Evolutionary conservation across 495 filamentous ascomycete genomes (phyloP).

Genomic region (Lentithecium fluviatile): DNA sequence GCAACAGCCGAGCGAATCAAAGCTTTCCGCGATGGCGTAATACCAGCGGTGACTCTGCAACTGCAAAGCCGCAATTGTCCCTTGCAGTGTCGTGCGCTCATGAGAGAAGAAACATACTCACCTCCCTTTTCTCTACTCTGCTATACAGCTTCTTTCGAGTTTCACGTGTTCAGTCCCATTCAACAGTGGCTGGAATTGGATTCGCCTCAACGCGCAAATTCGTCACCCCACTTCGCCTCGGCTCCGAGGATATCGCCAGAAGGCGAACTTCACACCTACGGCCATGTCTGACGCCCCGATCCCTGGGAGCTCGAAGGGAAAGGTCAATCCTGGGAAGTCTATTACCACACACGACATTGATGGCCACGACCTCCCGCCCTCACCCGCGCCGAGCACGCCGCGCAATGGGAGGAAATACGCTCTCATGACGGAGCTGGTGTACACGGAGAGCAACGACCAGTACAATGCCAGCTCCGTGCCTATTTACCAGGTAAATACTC

Average conservation of each 20-base stretch:
- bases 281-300: constrained; percentile 22
- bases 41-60: constrained; percentile 30
- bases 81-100: constrained; percentile 14
- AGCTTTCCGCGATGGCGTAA: constrained; percentile 24
- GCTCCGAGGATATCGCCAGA: neutral
- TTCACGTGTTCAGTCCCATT: constrained; percentile 5
- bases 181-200: constrained; percentile 13
- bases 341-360: constrained; percentile 76
- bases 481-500: constrained; percentile 73
- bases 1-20: constrained; percentile 3
- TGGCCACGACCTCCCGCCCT: constrained; percentile 88
- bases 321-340: constrained; percentile 55
- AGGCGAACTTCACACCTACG: neutral
- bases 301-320: constrained; percentile 32
- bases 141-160: neutral
- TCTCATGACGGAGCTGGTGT: constrained; percentile 92
- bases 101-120: constrained; percentile 6
- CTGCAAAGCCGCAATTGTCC: constrained; percentile 9
- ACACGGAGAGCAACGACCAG: constrained; percentile 91
- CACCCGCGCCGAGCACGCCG: constrained; percentile 90
- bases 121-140: neutral
- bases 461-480: constrained; percentile 93
- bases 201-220: constrained; percentile 27
- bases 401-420: constrained; percentile 81
- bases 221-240: constrained; percentile 1